Conservation (phyloP, 768 basidiomycete genomes). For the Boletales sp. region DNA sequence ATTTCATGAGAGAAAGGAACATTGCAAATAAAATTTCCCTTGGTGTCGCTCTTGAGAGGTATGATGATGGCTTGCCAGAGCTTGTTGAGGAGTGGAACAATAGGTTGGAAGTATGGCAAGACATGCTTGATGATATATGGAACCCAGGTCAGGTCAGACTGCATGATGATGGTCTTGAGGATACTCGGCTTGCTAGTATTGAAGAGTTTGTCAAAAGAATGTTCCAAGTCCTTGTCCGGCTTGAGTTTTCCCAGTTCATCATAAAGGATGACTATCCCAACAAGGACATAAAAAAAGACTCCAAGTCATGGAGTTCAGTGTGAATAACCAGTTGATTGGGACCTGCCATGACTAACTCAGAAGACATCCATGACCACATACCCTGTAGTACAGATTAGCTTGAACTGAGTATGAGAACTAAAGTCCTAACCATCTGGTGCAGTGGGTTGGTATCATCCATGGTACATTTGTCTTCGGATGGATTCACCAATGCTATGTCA, state of each 20-base stretch:
- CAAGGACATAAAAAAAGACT: neutral
- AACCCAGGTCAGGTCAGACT: neutral
- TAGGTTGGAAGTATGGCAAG: neutral
- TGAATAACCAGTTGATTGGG: neutral
- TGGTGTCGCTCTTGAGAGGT: neutral
- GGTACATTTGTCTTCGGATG: neutral
- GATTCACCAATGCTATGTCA: neutral
- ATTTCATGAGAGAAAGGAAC: neutral
- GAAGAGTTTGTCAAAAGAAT: neutral
- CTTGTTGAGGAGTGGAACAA: neutral
- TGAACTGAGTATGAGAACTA: neutral
- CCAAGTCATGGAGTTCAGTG: neutral
- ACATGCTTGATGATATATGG: neutral
- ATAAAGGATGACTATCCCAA: neutral
- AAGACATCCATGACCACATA: conserved; percentile 1
- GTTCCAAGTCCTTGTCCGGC: neutral
- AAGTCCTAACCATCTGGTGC: neutral
- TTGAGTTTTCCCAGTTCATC: neutral
- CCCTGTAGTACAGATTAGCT: neutral
- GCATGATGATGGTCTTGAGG: neutral
- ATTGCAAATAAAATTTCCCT: neutral
- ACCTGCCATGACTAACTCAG: neutral
- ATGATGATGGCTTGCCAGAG: too few relatives aligned
- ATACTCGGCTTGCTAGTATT: neutral
- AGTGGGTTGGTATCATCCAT: neutral